Evolutionary conservation across 2,329 filamentous ascomycete species (phyloP), one percentile per base, ranked within the genome.

Genomic region (Chaetomium globosum): DNA sequence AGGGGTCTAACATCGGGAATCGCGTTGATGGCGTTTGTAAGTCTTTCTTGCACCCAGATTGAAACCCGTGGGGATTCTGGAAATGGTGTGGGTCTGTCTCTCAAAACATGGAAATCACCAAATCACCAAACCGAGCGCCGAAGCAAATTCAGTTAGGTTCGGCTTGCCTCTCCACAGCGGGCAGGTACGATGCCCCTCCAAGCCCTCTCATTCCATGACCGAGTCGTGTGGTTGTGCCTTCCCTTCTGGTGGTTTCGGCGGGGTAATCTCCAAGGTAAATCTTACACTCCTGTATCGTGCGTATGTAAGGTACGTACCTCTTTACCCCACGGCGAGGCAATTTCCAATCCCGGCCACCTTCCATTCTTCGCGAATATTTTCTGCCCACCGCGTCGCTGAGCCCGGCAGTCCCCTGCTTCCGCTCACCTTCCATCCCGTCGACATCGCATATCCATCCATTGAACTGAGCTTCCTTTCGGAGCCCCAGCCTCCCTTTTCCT

Each of bases 1-100:
- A 62, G 62, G 21, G 63, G 28, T 39, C 59, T 48, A 53, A 63
- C 57, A 62, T 59, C 43, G 53, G 61, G 51, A 51, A 53, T 46
- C 36, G 52, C 54, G 59, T 49, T 51, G 31, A 48, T 36, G 31
- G 26, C 49, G 23, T 23, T 30, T 48, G 16, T 21, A 31, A 51
- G 48, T 30, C 8, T 57, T 33, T 31, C 21, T 28, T 19, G 19
- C 12, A 46, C 48, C 55, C 23, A 16, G 23, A 26, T 52, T n/a
- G 56, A 31, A 39, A 43, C 19, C n/a, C 13, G 19, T 30, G 19
- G 53, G 28, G 12, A 19, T 54, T 54, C 31, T 5, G 10, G 19
- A 26, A 52, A 28, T 9, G 30, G n/a, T 23, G 28, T 23, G 10
- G 53, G 19, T 56, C 53, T 23, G 12, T 16, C 12, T 30, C 51